Evolutionary conservation across 2,329 filamentous ascomycete genomes (phyloP).

Genomic region (Hypoxylon sp.): DNA sequence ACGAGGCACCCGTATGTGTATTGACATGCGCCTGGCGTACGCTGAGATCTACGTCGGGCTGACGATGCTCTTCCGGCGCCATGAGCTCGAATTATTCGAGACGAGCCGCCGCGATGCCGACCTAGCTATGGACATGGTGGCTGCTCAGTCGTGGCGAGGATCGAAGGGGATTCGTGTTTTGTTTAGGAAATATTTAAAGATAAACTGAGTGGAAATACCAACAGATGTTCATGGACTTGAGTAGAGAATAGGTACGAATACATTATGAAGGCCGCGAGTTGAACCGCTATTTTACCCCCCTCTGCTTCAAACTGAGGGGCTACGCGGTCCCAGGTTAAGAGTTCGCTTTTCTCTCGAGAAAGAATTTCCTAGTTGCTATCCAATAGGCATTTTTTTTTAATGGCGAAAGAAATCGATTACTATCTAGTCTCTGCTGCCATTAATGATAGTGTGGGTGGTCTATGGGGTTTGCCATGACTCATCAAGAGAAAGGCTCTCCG

Average conservation of each 20-base stretch:
- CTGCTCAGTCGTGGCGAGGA: neutral
- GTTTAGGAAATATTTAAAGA: conserved; percentile 16
- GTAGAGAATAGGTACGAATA: too few species aligned
- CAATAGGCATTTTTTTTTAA: neutral
- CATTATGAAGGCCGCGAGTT: too few species aligned
- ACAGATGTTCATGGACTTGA: too few species aligned
- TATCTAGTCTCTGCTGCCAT: neutral
- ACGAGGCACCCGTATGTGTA: conserved; percentile 54
- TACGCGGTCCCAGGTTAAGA: too few species aligned
- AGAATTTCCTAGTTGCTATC: neutral
- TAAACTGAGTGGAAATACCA: too few species aligned
- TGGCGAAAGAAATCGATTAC: neutral
- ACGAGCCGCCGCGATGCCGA: conserved; percentile 43
- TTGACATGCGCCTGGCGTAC: conserved; percentile 55
- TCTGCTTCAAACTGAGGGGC: neutral
- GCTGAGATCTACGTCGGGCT: conserved; percentile 56
- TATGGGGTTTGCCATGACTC: neutral
- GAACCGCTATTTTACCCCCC: neutral
- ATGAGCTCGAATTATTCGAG: conserved; percentile 57
- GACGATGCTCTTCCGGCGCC: conserved; percentile 63
- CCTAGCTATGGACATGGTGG: conserved; percentile 19
- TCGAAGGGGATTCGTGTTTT: conserved; percentile 19
- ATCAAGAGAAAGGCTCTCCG: neutral
- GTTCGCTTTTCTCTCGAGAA: too few species aligned
- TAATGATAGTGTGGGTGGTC: neutral